Evolutionary conservation across 768 basidiomycete species (phyloP), one percentile per base, ranked within the genome.

Genomic region (Neoboletus subvelutipes): DNA sequence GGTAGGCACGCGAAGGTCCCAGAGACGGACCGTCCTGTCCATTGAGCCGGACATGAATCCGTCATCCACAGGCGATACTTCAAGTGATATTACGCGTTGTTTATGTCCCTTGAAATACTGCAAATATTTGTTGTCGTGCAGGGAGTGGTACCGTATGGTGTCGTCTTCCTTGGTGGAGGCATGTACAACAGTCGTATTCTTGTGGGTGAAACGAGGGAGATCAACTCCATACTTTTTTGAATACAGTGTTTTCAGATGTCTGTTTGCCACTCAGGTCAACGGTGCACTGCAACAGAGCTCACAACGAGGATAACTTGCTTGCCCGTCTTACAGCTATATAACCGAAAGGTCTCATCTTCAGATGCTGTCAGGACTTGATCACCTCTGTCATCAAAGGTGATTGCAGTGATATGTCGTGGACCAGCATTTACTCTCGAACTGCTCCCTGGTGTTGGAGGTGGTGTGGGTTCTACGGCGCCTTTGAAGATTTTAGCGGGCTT

Each of bases 211-310:
- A 4, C 96, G 85, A 22, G 94, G 92, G 20, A 95, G 81, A 72
- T 96, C 92, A 45, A 94, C 89, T 1, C 97, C 97, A 71, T 98
- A 99, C 72, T 99, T 99, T 74, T 95, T 94, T 0, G 95, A 98
- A 64, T 88, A 84, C 4, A 94, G 73, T 1, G 86, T 87, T 73
- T 92, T 94, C 34, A 83, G 65, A 50, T 81, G 80, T 78, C 95
- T 91, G 64, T 56, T 59, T 54, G 11, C 42, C 56, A 42, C 53
- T n/a, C 51, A 60, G 66, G 64, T 73, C 71, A 73, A 68, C 61
- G 59, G 58, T 61, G 62, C 51, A 59, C 59, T 58, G 52, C 52
- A 50, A 50, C 33, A 41, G 54, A 54, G 50, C 37, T 22, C 52
- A 54, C 46, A 50, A 67, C 63, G 56, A 63, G 61, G 60, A 64